Evolutionary conservation across 768 basidiomycete species (phyloP), one percentile per base, ranked within the genome.

Genomic region (Ramaria sp.): DNA sequence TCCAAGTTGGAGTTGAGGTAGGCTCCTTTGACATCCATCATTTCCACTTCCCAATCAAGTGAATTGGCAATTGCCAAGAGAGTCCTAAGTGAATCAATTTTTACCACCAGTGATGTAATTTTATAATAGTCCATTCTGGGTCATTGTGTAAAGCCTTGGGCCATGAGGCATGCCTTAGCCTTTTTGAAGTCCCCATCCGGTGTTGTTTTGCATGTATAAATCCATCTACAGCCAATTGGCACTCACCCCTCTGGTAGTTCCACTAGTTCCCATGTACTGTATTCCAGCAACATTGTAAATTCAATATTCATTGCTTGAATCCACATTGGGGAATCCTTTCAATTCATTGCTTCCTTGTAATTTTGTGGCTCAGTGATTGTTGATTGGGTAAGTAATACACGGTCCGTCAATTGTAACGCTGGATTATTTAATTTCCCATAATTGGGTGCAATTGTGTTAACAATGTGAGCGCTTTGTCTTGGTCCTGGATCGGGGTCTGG

Each of bases 91-190:
- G 65, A 34, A 57, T 73, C 72, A 61, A 71, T 65, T 15, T 66
- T 64, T 13, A 68, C 67, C 12, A 67, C 70, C 0, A 71, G 71
- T 41, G 75, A 72, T 42, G 68, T 71, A 0, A 73, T 74, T 36
- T 69, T 59, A 13, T 44, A 55, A 56, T 58, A 67, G 44, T 67
- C 65, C 18, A 64, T 44, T 12, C 66, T 65, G 8, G 52, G 51
- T n/a, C n/a, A n/a, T n/a, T n/a, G n/a, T n/a, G n/a, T n/a, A n/a
- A n/a, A 67, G 0, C 66, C 66, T 55, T 65, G 58, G 3, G 63
- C 66, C 1, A 67, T 61, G 9, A 63, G 50, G 24, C 61, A 24
- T 1, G 61, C 64, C 54, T 66, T 66, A 52, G 57, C 56, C 39
- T 60, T 54, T 20, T 56, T 45, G 7, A 61, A 55, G 15, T 48